A percentile compares a stretch with the other conserved stretches of the same genome.
phyloP scores from a whole-genome alignment of 2,329 filamentous ascomycete species.

The Acephala macrosclerotiorum region DNA sequence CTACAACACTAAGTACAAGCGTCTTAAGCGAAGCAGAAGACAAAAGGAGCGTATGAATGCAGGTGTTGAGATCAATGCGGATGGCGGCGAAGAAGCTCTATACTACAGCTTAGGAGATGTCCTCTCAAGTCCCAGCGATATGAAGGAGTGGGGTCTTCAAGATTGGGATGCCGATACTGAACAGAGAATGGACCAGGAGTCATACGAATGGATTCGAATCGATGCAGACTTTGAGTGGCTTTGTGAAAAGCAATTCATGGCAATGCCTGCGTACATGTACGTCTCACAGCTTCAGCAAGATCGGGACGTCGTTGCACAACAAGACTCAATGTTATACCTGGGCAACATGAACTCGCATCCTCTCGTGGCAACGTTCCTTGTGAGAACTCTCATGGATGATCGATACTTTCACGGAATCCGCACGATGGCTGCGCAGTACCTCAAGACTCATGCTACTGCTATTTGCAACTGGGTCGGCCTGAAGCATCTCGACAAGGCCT shows the following conservation, averaged over 20 bases:
- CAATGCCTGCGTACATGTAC: conserved; percentile 96
- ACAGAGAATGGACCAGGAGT: conserved; percentile 90
- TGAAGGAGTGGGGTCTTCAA: conserved; percentile 80
- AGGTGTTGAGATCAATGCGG: conserved; percentile 67
- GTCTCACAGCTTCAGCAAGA: conserved; percentile 97
- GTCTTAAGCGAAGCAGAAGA: conserved; percentile 85
- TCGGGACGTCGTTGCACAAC: conserved; percentile 90
- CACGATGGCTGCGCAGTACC: conserved; percentile 79
- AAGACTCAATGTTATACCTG: conserved; percentile 79
- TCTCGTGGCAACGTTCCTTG: conserved; percentile 86
- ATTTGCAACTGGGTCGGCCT: conserved; percentile 79
- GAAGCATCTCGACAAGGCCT: conserved; percentile 84
- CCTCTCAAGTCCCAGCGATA: conserved; percentile 82
- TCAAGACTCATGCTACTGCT: conserved; percentile 78
- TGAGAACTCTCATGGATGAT: conserved; percentile 87
- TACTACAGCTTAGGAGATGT: conserved; percentile 94
- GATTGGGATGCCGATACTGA: conserved; percentile 94
- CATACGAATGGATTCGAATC: conserved; percentile 98
- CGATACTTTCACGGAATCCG: conserved; percentile 96
- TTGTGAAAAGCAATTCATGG: conserved; percentile 77
- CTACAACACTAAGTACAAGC: conserved; percentile 99
- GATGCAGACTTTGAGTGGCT: conserved; percentile 99
- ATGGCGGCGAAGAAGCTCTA: conserved; percentile 79
- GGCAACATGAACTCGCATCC: conserved; percentile 72
- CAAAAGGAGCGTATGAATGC: conserved; percentile 78